A percentile compares a stretch with the other conserved stretches of the same genome.
Evolutionary conservation across 805 yeast genomes (phyloP).

Genomic region (Candida dajiaensis): DNA sequence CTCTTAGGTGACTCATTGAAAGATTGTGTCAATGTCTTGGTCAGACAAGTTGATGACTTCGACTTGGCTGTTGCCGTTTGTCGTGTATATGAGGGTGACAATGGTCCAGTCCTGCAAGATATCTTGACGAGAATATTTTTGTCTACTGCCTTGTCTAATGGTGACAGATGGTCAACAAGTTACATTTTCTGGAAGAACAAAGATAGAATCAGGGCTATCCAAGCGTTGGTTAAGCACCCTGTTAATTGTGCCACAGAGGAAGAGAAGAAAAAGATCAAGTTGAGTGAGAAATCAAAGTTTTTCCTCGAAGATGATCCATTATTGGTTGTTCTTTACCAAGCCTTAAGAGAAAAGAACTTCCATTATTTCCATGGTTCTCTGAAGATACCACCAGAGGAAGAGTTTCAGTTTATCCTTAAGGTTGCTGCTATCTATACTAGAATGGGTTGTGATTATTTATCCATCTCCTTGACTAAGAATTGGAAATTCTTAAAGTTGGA

Average conservation of each 20-base stretch:
- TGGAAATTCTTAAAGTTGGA: slow-evolving; percentile 55
- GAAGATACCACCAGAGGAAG: slow-evolving; percentile 37
- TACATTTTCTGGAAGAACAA: slow-evolving; percentile 71
- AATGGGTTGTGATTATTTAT: slow-evolving; percentile 88
- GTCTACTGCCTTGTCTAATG: slow-evolving; percentile 50
- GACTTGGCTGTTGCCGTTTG: slow-evolving; percentile 78
- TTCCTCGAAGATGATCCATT: slow-evolving; percentile 79
- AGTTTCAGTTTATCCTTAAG: slow-evolving; percentile 55
- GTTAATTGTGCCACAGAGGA: slow-evolving; percentile 29
- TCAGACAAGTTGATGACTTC: slow-evolving; percentile 59
- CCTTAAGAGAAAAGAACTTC: slow-evolving; percentile 47
- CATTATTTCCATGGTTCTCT: slow-evolving; percentile 45
- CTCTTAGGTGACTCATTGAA: slow-evolving; percentile 66
- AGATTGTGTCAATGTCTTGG: slow-evolving; percentile 73
- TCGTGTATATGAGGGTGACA: slow-evolving; percentile 63
- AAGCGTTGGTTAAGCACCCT: slow-evolving; percentile 59
- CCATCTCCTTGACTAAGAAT: slow-evolving; percentile 51
- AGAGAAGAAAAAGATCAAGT: slow-evolving; percentile 17
- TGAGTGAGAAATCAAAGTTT: slow-evolving; percentile 28
- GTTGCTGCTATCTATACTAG: slow-evolving; percentile 65
- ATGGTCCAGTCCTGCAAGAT: slow-evolving; percentile 44
- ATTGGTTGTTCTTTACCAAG: slow-evolving; percentile 56
- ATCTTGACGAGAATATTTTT: slow-evolving; percentile 46
- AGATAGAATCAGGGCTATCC: slow-evolving; percentile 46
- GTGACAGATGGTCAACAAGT: slow-evolving; percentile 77